Evolutionary conservation across 768 basidiomycete genomes (phyloP).

Genomic region (Kwoniella sp.): DNA sequence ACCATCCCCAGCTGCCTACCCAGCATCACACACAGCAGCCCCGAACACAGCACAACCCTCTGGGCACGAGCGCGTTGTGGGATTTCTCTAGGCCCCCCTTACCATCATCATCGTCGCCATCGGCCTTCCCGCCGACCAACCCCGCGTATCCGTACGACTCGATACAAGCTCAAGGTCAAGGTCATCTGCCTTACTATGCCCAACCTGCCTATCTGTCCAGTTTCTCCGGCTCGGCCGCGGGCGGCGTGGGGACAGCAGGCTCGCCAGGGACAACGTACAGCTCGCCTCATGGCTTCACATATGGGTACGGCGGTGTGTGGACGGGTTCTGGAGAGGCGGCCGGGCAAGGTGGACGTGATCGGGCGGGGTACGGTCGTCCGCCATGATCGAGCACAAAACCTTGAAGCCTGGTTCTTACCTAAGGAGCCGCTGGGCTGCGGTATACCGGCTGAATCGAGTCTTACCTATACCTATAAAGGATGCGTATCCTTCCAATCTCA

Average conservation of each 20-base stretch:
- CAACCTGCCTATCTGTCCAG: slow-evolving; percentile 11
- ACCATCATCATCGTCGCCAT: neutral
- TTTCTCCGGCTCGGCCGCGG: neutral
- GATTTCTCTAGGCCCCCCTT: neutral
- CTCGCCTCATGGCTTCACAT: neutral
- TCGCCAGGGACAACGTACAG: neutral
- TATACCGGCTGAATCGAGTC: no score
- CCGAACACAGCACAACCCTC: neutral
- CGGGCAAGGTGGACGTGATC: neutral
- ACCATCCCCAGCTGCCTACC: neutral
- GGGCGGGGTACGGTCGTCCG: neutral
- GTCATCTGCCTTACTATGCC: slow-evolving; percentile 16
- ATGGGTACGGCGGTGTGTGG: neutral
- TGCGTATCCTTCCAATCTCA: no score
- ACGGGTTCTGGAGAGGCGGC: neutral
- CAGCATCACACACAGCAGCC: neutral
- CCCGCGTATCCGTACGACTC: neutral
- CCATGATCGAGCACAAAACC: neutral
- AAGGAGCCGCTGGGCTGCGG: no score
- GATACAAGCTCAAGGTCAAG: slow-evolving; percentile 1
- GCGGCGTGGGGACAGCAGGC: neutral
- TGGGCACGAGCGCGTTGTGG: neutral
- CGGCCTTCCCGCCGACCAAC: neutral
- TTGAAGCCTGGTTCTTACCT: no score
- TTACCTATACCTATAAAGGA: no score